Conservation (phyloP, 345 rosid species). For the Trapa incisa region DNA sequence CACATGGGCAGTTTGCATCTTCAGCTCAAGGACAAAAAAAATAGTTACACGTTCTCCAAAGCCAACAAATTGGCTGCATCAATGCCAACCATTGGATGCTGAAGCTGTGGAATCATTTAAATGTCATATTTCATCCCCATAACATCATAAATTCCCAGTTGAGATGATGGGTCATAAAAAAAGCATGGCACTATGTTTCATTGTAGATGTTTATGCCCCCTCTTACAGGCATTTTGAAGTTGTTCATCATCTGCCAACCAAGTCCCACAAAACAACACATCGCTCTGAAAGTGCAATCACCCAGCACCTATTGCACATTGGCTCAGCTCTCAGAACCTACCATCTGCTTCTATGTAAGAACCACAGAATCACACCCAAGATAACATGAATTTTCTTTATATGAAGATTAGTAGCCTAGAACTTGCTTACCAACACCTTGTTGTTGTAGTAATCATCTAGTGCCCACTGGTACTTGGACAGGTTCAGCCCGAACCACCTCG, state of each 20-base stretch:
- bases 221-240: not conserved
- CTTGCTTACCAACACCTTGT: constrained; percentile 63
- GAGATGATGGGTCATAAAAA: not conserved
- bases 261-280: not conserved
- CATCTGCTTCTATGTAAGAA: not conserved
- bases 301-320: not conserved
- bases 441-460: constrained; percentile 76
- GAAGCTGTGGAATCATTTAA: not conserved
- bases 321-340: not conserved
- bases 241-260: not conserved
- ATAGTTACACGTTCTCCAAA: not conserved
- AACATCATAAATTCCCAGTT: not conserved
- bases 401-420: not conserved
- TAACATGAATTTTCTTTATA: not conserved
- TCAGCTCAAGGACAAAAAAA: constrained; percentile 1
- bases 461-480: constrained; percentile 99
- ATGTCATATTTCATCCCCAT: not conserved
- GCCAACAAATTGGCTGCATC: not conserved
- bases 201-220: not conserved
- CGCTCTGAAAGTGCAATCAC: not conserved
- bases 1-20: not conserved
- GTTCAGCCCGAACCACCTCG: constrained; percentile 97
- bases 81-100: not conserved
- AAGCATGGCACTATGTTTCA: not conserved
- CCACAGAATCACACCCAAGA: not conserved